Conservation (phyloP, 192 early-diverging fungal species). For the Coemansia sp. region DNA sequence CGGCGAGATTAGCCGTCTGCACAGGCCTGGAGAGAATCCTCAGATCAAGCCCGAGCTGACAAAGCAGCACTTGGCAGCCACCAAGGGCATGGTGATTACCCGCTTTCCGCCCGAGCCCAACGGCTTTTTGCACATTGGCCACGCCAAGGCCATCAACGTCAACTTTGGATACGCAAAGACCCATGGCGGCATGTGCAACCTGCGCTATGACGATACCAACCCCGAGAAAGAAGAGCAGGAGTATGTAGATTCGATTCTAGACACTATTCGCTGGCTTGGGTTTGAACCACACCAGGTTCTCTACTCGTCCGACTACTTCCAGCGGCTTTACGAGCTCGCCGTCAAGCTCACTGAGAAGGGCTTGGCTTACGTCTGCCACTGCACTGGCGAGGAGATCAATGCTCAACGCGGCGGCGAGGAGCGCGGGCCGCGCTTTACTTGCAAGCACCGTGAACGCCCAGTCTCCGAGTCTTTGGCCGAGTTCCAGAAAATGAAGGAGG, state of each 20-base stretch:
- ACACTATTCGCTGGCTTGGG: slow-evolving; percentile 93
- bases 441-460: slow-evolving; percentile 87
- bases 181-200: slow-evolving; percentile 84
- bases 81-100: slow-evolving; percentile 87
- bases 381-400: slow-evolving; percentile 91
- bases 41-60: slow-evolving; percentile 92
- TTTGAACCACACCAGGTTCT: slow-evolving; percentile 87
- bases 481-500: slow-evolving; percentile 98
- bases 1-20: slow-evolving; percentile 87
- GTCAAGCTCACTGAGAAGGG: slow-evolving; percentile 84
- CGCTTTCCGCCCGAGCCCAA: slow-evolving; percentile 99
- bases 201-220: slow-evolving; percentile 88
- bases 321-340: slow-evolving; percentile 91
- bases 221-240: slow-evolving; percentile 91
- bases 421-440: slow-evolving; percentile 81
- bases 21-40: slow-evolving; percentile 93
- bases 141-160: slow-evolving; percentile 99
- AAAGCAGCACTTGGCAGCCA: slow-evolving; percentile 83
- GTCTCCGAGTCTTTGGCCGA: slow-evolving; percentile 86
- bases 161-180: slow-evolving; percentile 98
- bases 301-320: slow-evolving; percentile 98
- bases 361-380: slow-evolving; percentile 92
- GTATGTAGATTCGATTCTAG: slow-evolving; percentile 93
- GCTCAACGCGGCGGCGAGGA: slow-evolving; percentile 86
- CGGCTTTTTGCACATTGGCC: slow-evolving; percentile 97